These are phyloP conservation scores for Diplodia scrobiculata DNA, from an alignment of 2,329 filamentous ascomycete species.

Conservation along the genomic window DNA sequence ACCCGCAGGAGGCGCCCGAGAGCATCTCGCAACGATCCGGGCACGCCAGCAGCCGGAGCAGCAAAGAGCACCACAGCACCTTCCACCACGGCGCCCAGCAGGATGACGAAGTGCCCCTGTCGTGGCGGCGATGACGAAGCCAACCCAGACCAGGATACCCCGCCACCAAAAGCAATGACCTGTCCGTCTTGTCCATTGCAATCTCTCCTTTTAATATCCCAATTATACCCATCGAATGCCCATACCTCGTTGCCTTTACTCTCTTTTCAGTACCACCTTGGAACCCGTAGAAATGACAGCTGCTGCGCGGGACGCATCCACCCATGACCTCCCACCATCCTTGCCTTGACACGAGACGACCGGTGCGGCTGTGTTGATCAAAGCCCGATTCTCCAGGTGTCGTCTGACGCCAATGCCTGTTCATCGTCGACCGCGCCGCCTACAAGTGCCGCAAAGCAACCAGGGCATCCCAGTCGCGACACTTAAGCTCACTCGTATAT, in stretches of 20 bases:
- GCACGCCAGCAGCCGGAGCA: conserved; percentile 5
- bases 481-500: neutral
- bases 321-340: too few relatives aligned
- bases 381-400: neutral
- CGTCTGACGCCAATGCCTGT: neutral
- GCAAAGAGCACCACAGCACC: conserved; percentile 7
- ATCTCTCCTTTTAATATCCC: neutral
- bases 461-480: neutral
- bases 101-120: conserved; percentile 13
- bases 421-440: too few relatives aligned
- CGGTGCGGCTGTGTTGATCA: neutral
- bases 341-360: too few relatives aligned
- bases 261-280: neutral
- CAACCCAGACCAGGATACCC: conserved; percentile 9
- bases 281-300: neutral
- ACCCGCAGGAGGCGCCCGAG: neutral
- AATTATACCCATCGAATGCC: neutral
- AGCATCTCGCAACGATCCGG: conserved; percentile 1
- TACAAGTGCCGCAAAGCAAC: neutral
- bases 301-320: too few relatives aligned
- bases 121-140: neutral
- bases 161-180: neutral
- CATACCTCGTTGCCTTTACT: neutral
- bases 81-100: neutral
- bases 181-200: neutral